Percentiles rank a stretch among this genome's conserved stretches.
Conservation (phyloP, 1,284 basidiomycete genomes). For the Meira miltonrushii region DNA sequence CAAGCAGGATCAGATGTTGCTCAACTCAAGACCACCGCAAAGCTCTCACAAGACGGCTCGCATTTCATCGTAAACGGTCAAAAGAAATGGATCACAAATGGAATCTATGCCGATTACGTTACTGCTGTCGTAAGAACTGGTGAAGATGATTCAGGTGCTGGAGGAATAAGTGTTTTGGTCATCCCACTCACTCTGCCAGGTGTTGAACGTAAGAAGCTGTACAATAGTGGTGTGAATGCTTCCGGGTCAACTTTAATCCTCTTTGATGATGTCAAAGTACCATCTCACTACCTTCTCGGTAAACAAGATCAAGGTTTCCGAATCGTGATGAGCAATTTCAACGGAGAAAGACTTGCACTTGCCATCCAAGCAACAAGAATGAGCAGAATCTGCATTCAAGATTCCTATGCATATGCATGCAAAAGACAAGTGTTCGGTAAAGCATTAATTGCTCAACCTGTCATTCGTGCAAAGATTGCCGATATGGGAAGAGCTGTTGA, state of each 20-base stretch:
- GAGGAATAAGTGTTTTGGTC: constrained; percentile 11
- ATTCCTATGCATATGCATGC: constrained; percentile 9
- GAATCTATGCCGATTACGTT: constrained; percentile 28
- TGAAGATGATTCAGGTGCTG: constrained; percentile 10
- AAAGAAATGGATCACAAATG: constrained; percentile 17
- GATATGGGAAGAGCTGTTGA: constrained; percentile 16
- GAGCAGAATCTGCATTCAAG: constrained; percentile 15
- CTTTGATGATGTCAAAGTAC: constrained; percentile 9
- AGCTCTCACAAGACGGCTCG: constrained; percentile 4
- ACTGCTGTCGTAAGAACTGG: constrained; percentile 32
- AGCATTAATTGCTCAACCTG: constrained; percentile 13
- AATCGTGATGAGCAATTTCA: constrained; percentile 19
- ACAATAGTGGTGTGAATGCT: constrained; percentile 11
- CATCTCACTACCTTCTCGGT: constrained; percentile 11
- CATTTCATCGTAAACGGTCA: constrained; percentile 11
- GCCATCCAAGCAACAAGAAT: constrained; percentile 11
- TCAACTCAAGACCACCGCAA: constrained; percentile 19
- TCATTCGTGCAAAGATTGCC: constrained; percentile 14
- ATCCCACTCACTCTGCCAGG: constrained; percentile 9
- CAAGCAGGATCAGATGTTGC: constrained; percentile 16
- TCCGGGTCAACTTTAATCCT: constrained; percentile 5
- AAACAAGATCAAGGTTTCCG: constrained; percentile 15
- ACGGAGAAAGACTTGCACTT: constrained; percentile 14
- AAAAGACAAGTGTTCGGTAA: constrained; percentile 15
- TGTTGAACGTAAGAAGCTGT: constrained; percentile 11